Percentiles rank a stretch among this genome's conserved stretches.
These are phyloP conservation scores for Thielaviopsis ethacetica DNA, from an alignment of 2,329 filamentous ascomycete genomes.

Conservation along the genomic window DNA sequence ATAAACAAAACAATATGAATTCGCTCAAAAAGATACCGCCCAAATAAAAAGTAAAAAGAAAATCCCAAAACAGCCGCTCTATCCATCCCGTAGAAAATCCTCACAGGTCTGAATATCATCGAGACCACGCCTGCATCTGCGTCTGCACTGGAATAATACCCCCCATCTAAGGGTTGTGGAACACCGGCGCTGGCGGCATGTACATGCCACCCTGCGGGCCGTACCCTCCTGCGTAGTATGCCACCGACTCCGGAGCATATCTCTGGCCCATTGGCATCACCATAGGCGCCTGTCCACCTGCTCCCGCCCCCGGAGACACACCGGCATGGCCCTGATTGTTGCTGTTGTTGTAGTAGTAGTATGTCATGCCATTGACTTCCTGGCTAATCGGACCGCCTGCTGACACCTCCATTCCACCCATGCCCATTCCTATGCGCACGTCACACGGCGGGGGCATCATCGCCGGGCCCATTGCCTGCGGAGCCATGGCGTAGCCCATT, in stretches of 20 bases:
- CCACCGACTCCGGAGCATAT: neutral
- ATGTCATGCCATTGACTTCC: slow-evolving; percentile 90
- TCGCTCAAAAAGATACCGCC: no score
- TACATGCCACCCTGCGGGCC: neutral
- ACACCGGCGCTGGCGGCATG: neutral
- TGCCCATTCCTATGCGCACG: neutral
- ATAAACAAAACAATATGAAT: no score
- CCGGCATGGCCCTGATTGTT: neutral
- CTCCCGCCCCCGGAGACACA: neutral
- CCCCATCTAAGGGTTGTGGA: neutral
- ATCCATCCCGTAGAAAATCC: no score
- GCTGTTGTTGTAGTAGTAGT: slow-evolving; percentile 49
- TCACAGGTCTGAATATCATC: no score
- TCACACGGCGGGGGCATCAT: neutral
- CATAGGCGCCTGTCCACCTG: neutral
- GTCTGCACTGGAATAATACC: no score
- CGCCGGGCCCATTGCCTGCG: no score
- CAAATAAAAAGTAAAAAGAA: no score
- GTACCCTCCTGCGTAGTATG: neutral
- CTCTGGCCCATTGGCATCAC: neutral
- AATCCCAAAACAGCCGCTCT: no score
- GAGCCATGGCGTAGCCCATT: neutral
- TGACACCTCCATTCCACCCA: neutral
- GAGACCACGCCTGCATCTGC: no score
- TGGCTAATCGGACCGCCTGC: slow-evolving; percentile 41